Evolutionary conservation across 192 early-diverging fungal genomes (phyloP), one percentile per base, ranked within the genome.

Genomic region (Umbelopsis ramanniana): DNA sequence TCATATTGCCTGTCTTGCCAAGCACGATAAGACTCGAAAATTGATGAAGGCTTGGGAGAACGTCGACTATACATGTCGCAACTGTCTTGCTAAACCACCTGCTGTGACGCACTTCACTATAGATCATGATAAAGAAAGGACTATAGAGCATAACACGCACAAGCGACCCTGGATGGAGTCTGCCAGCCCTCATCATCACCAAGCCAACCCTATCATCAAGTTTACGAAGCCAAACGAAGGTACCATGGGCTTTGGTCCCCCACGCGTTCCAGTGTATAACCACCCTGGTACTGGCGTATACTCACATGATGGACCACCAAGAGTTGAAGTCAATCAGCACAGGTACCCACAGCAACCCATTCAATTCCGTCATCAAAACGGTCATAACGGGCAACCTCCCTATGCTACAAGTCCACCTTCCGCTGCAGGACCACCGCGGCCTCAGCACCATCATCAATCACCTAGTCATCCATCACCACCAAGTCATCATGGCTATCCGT

Each of bases 1-100:
- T 66, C 92, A 93, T 74, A 89, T 93, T 19, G 72, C 76, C 1
- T 93, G 92, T 60, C 76, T 91, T 37, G 57, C 57, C 15, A 29
- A 37, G 17, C 57, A 63, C 33, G 57, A 63, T 33, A 29, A 29
- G 33, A 63, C 57, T 6, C 57, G 57, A 37, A 63, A 63, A 37
- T 37, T 33, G 7, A 63, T 63, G 57, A 63, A 63, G 19, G 57
- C 57, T 4, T 63, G 57, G 57, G 57, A 63, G 15, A 63, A 63
- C 19, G 57, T 63, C 24, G 57, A 63, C 35, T 63, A 63, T 29
- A 63, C 57, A 14, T 63, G 57, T 15, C 57, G 57, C n/a, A 22
- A 63, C 17, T 63, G 57, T 33, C 17, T 63, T 63, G 57, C 57
- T 35, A 63, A 29, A 37, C 57, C 33, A 14, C 57, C 23, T 29